A percentile compares a stretch with the other conserved stretches of the same genome.
These are phyloP conservation scores for Amanita subjunquillea DNA, from an alignment of 768 basidiomycete genomes.

Conservation along the genomic window DNA sequence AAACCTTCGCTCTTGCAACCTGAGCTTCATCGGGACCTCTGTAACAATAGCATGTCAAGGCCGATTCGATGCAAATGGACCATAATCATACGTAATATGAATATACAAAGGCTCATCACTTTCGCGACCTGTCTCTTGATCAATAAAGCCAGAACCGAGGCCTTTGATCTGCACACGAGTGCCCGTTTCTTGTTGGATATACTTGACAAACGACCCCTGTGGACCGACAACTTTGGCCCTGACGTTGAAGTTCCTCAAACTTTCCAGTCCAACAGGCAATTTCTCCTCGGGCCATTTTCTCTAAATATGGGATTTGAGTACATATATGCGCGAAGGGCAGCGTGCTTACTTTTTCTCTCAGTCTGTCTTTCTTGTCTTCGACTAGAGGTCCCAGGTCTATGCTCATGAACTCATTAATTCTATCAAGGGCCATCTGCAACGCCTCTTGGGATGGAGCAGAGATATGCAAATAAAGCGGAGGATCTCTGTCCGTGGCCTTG, in stretches of 20 bases:
- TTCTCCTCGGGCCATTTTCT: slow-evolving; percentile 99
- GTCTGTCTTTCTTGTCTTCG: slow-evolving; percentile 63
- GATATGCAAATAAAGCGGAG: slow-evolving; percentile 90
- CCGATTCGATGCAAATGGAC: not conserved
- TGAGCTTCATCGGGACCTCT: slow-evolving; percentile 81
- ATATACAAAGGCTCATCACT: slow-evolving; percentile 88
- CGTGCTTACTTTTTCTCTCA: slow-evolving; percentile 50
- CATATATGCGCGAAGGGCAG: not conserved
- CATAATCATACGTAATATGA: slow-evolving; percentile 69
- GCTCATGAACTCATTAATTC: slow-evolving; percentile 61
- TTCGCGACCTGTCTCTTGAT: slow-evolving; percentile 68
- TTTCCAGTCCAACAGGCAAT: slow-evolving; percentile 79
- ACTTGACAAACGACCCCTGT: slow-evolving; percentile 95
- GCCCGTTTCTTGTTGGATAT: slow-evolving; percentile 92
- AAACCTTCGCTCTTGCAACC: slow-evolving; percentile 75
- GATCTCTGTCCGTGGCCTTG: slow-evolving; percentile 88
- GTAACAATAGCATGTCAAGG: slow-evolving; percentile 1
- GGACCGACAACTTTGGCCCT: slow-evolving; percentile 97
- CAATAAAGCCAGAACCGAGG: slow-evolving; percentile 88
- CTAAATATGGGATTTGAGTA: slow-evolving; percentile 22
- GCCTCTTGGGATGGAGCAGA: slow-evolving; percentile 62
- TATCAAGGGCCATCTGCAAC: slow-evolving; percentile 58
- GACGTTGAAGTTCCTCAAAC: slow-evolving; percentile 93
- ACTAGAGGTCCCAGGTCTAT: slow-evolving; percentile 75
- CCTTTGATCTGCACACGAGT: slow-evolving; percentile 98